Evolutionary conservation across 1,284 basidiomycete genomes (phyloP), one percentile per base, ranked within the genome.

Genomic region (Moniliella sp.): DNA sequence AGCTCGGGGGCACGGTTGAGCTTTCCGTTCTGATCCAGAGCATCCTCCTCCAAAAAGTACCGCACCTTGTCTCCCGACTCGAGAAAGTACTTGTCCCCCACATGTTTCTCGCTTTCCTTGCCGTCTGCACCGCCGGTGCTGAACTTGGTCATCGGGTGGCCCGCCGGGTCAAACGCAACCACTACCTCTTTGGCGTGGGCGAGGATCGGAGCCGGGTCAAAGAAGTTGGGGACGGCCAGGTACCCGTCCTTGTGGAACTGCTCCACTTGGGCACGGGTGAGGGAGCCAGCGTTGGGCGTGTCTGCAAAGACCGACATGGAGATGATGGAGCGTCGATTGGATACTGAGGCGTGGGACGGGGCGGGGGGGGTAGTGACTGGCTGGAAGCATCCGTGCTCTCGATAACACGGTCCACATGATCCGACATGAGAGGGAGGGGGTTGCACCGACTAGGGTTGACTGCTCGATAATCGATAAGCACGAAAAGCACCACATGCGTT

Each of bases 1-100:
- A 33, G 25, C 1, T 39, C 40, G 3, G 34, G 32, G 2, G 39
- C 37, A 3, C 42, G 34, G 7, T 34, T 30, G 11, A 54, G 35
- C n/a, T 30, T 9, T 5, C 40, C 38, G 11, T 32, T 58, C 45
- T 55, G 7, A 5, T 32, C 39, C n/a, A 48, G 14, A 0, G 80
- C 80, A 34, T 75, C 79, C 48, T 76, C 73, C 51, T 88, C 83
- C 25, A 86, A 65, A 57, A 88, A 88, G 61, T 74, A 84, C 2
- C 77, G 71, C 16, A 43, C 35, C 35, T 91, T 88, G 61, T 93
- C 81, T 1, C 81, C 81, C 1, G 78, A 83, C 9, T 67, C 70
- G 34, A 94, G 65, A 53, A 97, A 97, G 61, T 94, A 94, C 15
- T 80, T 73, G 54, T 94, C 83, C 0, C 83, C 82, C 23, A 81